A percentile compares a stretch with the other conserved stretches of the same genome.
These are phyloP conservation scores for Chenopodium suecicum DNA, from an alignment of 148 eudicot species.

Conservation along the genomic window DNA sequence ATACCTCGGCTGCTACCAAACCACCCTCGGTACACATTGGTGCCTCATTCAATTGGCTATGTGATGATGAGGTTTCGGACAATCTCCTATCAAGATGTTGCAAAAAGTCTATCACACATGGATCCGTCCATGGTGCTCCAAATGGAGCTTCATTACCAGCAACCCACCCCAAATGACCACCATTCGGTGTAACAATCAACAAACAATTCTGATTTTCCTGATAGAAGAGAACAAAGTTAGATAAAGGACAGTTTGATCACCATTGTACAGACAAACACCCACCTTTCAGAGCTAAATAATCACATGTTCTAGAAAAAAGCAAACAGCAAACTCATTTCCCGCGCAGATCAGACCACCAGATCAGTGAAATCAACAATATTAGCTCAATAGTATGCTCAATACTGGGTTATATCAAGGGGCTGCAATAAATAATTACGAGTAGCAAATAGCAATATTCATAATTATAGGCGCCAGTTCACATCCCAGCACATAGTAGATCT, in stretches of 20 bases:
- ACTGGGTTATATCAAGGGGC: too few species aligned
- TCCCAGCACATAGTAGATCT: neutral
- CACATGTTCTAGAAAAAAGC: neutral
- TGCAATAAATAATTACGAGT: too few species aligned
- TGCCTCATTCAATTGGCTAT: conserved; percentile 10
- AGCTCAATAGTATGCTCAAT: neutral
- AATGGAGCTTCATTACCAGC: conserved; percentile 76
- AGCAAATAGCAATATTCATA: too few species aligned
- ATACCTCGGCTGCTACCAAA: conserved; percentile 36
- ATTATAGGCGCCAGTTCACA: neutral
- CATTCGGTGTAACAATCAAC: conserved; percentile 84
- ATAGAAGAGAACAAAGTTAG: conserved; percentile 13
- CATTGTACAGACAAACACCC: neutral
- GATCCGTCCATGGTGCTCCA: conserved; percentile 97
- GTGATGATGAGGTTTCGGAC: conserved; percentile 19
- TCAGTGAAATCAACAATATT: neutral
- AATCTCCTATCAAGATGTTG: conserved; percentile 52
- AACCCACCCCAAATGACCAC: conserved; percentile 98
- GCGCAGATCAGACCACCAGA: neutral
- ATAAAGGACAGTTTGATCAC: neutral
- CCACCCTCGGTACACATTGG: conserved; percentile 18
- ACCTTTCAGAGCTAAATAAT: neutral
- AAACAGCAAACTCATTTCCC: neutral
- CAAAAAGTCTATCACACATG: conserved; percentile 80
- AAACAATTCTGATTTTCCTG: conserved; percentile 85